Base-by-base conservation (phyloP, 1,139 yeast species). In the Lodderomyces pseudojiufengensis region DNA sequence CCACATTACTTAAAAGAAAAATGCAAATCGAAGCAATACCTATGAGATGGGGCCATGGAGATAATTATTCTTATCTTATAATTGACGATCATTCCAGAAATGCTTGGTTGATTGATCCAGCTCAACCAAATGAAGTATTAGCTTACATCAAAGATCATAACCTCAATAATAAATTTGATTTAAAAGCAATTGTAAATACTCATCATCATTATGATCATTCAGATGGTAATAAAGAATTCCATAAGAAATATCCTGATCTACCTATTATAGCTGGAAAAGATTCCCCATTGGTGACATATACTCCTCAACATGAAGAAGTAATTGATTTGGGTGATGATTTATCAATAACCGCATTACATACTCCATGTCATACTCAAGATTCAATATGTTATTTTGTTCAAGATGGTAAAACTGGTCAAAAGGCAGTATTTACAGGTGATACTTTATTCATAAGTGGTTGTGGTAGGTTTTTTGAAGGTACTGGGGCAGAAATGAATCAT, bases 321-420 rank as follows among this genome's bases (percentile, higher is more conserved):
- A 59, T 80, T 37, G 65, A 72, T 37, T 59, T 84, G 46, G 97
- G 97, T 2, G 67, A 70, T 33, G 56, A 70, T 43, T 59, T 87
- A 37, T 64, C 73, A n/a, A 75, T 92, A 35, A 79, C 82, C 4
- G 95, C 97, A 1, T 67, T 92, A 33, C 92, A 92, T 59, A 92
- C 99, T 1, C 98, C 99, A 1, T 92, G 99, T 55, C 99, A 92
- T 55, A 92, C 99, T 0, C 95, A 84, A 57, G 98, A 94, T 57
- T 85, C 95, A 5, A 84, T 92, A 40, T 90, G 97, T 55, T 92
- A 87, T 61, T 84, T 62, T 49, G 86, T 77, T 1, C 67, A 66
- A 36, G 97, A 92, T 55, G 48, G 59, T 9, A 60, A 62, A 24
- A 77, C 87, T 1, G 69, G 68, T 24, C 77, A 88, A 47, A 70